phyloP scores from a whole-genome alignment of 202 grass and related monocot species.

The Brachypodium distachyon region DNA sequence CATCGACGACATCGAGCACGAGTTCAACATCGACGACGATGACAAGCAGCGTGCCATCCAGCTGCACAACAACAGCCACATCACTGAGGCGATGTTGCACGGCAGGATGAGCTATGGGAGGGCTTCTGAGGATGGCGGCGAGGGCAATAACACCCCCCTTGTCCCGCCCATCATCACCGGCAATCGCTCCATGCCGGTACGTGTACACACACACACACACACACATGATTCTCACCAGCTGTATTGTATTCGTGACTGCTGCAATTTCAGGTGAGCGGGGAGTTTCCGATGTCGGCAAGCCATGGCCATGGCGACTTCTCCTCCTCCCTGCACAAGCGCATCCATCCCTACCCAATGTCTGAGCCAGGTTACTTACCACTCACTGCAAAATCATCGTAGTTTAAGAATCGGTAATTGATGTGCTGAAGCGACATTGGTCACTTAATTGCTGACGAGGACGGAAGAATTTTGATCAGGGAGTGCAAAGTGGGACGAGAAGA shows the following conservation, averaged over 20 bases:
- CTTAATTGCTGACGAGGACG: neutral
- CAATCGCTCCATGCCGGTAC: conserved; percentile 68
- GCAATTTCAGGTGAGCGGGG: conserved; percentile 65
- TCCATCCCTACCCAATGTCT: conserved; percentile 87
- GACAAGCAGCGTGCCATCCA: conserved; percentile 24
- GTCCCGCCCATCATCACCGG: conserved; percentile 92
- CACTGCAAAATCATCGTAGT: neutral
- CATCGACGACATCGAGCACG: conserved; percentile 92
- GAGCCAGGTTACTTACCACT: conserved; percentile 59
- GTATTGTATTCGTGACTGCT: neutral
- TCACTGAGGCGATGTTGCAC: conserved; percentile 98
- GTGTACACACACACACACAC: too few relatives aligned
- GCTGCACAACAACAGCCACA: conserved; percentile 57
- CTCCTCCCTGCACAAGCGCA: conserved; percentile 83
- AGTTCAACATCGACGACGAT: conserved; percentile 94
- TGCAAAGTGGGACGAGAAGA: conserved; percentile 79
- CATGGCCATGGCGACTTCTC: conserved; percentile 56
- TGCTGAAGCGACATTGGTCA: neutral
- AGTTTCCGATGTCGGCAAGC: conserved; percentile 47
- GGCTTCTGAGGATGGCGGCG: conserved; percentile 55
- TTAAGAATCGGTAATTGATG: neutral
- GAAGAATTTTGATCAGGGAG: conserved; percentile 46
- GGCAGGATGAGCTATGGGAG: conserved; percentile 95
- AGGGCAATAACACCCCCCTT: conserved; percentile 43
- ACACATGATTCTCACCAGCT: neutral